phyloP scores from a whole-genome alignment of 1,139 yeast species.

The Kodamaea alishanica region DNA sequence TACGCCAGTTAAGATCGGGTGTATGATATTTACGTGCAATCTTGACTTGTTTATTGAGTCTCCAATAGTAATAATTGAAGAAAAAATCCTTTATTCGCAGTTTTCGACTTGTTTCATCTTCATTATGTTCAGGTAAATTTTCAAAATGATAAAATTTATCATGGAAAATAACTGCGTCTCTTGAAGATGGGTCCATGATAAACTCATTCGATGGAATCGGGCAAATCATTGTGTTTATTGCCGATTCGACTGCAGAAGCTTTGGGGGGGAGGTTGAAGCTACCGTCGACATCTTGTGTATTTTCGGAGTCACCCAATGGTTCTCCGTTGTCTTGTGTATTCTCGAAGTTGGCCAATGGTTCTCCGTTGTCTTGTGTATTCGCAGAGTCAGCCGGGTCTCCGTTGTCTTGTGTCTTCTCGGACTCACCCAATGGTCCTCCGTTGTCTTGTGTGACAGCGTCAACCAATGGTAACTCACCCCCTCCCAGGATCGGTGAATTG shows the following conservation, averaged over 20 bases:
- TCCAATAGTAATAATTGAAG: conserved; percentile 22
- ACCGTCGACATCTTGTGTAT: background rate
- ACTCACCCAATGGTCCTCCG: background rate
- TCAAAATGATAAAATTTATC: conserved; percentile 69
- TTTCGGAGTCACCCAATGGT: background rate
- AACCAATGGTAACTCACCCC: too few relatives aligned
- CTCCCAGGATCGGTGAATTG: too few relatives aligned
- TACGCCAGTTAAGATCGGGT: conserved; percentile 23
- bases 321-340: background rate
- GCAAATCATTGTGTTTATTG: conserved; percentile 38
- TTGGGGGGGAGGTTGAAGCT: conserved; percentile 38
- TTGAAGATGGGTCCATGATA: conserved; percentile 34
- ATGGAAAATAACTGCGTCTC: conserved; percentile 67
- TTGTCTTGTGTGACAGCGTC: too few relatives aligned
- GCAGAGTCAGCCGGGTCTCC: too few relatives aligned
- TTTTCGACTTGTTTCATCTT: conserved; percentile 5
- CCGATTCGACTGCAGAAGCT: conserved; percentile 45
- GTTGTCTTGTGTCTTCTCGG: too few relatives aligned
- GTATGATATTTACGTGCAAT: conserved; percentile 27
- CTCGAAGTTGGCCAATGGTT: background rate
- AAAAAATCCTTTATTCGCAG: conserved; percentile 9
- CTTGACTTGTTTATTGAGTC: conserved; percentile 22
- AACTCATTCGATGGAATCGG: conserved; percentile 40
- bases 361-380: background rate
- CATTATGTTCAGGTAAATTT: conserved; percentile 49